Conservation (phyloP, 176 grass and related monocot genomes). For the maize (Zea mays) region DNA sequence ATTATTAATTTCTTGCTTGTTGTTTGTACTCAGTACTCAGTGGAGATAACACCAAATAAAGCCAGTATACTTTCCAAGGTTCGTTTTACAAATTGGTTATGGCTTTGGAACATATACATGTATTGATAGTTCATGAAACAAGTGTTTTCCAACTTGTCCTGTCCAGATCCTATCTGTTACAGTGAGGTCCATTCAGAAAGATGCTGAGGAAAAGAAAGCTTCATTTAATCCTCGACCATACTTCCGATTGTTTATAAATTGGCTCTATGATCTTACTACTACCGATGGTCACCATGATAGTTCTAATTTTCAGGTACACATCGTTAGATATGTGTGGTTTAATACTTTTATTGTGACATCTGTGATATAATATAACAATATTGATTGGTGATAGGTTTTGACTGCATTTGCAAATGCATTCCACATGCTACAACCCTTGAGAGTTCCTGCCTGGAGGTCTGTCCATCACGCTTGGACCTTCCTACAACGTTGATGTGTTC, state of each 20-base stretch:
- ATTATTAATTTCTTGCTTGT: constrained; percentile 32
- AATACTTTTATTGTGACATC: background rate
- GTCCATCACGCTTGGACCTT: background rate
- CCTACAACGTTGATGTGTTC: background rate
- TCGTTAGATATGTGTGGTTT: constrained; percentile 22
- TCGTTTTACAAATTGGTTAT: constrained; percentile 3
- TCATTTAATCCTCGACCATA: constrained; percentile 78
- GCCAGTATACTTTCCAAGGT: constrained; percentile 67
- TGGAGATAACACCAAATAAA: constrained; percentile 69
- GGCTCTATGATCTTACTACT: constrained; percentile 66
- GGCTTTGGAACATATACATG: background rate
- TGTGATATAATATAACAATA: constrained; percentile 12
- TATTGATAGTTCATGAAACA: background rate
- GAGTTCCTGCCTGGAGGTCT: constrained; percentile 44
- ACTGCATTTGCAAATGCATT: constrained; percentile 44
- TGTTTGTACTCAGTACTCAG: constrained; percentile 58
- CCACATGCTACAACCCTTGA: constrained; percentile 37
- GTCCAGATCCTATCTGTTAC: constrained; percentile 67
- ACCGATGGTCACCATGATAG: constrained; percentile 54
- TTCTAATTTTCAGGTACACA: constrained; percentile 66
- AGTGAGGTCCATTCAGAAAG: constrained; percentile 62
- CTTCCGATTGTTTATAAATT: constrained; percentile 73
- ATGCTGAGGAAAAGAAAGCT: constrained; percentile 77
- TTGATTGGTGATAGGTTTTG: constrained; percentile 23
- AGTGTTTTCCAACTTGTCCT: constrained; percentile 35